Evolutionary conservation across 352 stramenopile genomes (phyloP).

Genomic region (Globisporangium acanthophoron): DNA sequence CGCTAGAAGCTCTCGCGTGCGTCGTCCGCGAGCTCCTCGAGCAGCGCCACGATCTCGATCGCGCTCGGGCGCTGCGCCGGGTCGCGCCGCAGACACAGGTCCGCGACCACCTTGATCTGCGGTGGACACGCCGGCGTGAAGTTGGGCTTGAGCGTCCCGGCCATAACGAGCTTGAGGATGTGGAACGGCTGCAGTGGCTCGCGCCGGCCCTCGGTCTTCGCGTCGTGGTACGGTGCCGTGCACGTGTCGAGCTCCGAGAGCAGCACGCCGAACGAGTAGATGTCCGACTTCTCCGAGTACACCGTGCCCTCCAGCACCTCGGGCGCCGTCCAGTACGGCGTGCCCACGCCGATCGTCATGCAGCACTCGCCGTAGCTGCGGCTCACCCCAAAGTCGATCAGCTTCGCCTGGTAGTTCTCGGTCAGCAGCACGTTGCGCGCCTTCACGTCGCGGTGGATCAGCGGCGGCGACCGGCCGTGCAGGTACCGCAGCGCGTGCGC

Average conservation of each 20-base stretch:
- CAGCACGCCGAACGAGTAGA: slow-evolving; percentile 26
- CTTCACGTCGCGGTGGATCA: slow-evolving; percentile 60
- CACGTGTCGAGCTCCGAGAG: slow-evolving; percentile 51
- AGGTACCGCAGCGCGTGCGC: slow-evolving; percentile 40
- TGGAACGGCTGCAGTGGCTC: slow-evolving; percentile 13
- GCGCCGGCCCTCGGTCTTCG: slow-evolving; percentile 10
- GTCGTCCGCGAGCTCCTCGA: slow-evolving; percentile 5
- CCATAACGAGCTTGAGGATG: slow-evolving; percentile 15
- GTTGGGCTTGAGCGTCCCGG: slow-evolving; percentile 7
- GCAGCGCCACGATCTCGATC: slow-evolving; percentile 12
- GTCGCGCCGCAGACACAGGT: slow-evolving; percentile 9
- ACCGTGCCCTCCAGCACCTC: slow-evolving; percentile 21
- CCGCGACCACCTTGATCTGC: slow-evolving; percentile 6
- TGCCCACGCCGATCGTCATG: slow-evolving; percentile 20
- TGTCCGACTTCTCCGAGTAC: slow-evolving; percentile 27
- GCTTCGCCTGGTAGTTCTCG: slow-evolving; percentile 32
- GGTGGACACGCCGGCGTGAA: slow-evolving; percentile 9
- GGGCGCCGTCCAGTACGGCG: slow-evolving; percentile 15
- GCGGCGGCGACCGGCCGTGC: slow-evolving; percentile 29
- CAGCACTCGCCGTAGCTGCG: slow-evolving; percentile 15
- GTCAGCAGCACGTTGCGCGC: slow-evolving; percentile 47
- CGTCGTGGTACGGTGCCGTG: slow-evolving; percentile 22
- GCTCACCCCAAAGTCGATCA: slow-evolving; percentile 58
- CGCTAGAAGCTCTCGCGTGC: slow-evolving; percentile 4
- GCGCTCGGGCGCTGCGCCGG: slow-evolving; percentile 10